Percentiles rank a stretch among this genome's conserved stretches.
Evolutionary conservation across 352 stramenopile species (phyloP).

Genomic region (Pythium coloratum): DNA sequence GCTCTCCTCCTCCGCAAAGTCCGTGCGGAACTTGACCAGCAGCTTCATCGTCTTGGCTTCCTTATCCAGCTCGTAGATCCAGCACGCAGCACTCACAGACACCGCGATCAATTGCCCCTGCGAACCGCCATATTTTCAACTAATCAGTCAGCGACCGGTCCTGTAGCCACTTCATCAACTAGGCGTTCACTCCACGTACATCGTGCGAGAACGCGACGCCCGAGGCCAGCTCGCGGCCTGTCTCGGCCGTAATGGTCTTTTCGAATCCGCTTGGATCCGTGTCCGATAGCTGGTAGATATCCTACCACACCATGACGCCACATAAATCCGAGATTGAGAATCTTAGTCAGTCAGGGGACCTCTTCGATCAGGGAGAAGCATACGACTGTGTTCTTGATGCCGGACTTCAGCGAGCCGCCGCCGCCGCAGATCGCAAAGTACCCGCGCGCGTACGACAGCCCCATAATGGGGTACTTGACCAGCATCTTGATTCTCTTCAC

Average conservation of each 20-base stretch:
- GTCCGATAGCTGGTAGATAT: constrained; percentile 74
- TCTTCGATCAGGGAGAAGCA: constrained; percentile 17
- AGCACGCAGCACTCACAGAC: constrained; percentile 72
- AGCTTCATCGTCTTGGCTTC: constrained; percentile 61
- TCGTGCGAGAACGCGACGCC: constrained; percentile 77
- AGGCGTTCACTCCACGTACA: constrained; percentile 20
- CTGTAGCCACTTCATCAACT: neutral
- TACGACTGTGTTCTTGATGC: constrained; percentile 87
- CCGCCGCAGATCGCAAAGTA: constrained; percentile 82
- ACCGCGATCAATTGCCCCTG: constrained; percentile 67
- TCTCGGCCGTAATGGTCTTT: constrained; percentile 72
- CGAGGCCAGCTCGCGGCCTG: constrained; percentile 67
- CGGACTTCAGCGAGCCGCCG: constrained; percentile 78
- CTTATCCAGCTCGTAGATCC: constrained; percentile 69
- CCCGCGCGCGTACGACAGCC: constrained; percentile 67
- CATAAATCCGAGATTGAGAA: too few species aligned
- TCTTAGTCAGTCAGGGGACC: too few species aligned
- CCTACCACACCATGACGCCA: constrained; percentile 29
- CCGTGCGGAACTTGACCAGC: constrained; percentile 79
- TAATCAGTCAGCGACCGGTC: neutral
- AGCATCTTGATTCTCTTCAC: constrained; percentile 40
- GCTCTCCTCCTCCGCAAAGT: constrained; percentile 73
- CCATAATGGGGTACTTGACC: constrained; percentile 87
- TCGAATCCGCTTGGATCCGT: constrained; percentile 61
- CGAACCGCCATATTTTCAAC: neutral